These are phyloP conservation scores for Talaromyces albobiverticillius DNA, from an alignment of 2,329 filamentous ascomycete genomes.

Conservation along the genomic window DNA sequence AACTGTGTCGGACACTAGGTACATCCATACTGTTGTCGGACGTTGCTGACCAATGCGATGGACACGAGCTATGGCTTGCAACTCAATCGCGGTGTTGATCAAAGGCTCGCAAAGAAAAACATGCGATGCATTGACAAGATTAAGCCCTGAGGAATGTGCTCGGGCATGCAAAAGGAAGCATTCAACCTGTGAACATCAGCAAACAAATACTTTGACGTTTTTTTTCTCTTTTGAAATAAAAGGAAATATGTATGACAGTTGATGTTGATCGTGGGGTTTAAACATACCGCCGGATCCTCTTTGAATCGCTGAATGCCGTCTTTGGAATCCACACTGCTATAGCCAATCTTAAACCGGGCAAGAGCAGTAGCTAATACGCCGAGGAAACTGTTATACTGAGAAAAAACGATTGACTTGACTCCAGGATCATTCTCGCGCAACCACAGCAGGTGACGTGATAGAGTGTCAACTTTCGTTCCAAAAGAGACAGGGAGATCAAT, in stretches of 20 bases:
- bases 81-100: conserved; percentile 87
- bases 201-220: not conserved
- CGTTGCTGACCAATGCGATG: conserved; percentile 89
- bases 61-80: conserved; percentile 92
- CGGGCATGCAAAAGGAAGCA: conserved; percentile 88
- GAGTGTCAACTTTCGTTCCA: conserved; percentile 85
- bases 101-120: conserved; percentile 94
- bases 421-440: conserved; percentile 79
- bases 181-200: conserved; percentile 53
- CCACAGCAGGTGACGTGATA: conserved; percentile 80
- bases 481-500: conserved; percentile 73
- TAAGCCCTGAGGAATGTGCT: conserved; percentile 82
- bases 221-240: no score
- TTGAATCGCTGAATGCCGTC: conserved; percentile 75
- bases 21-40: conserved; percentile 91
- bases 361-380: conserved; percentile 70
- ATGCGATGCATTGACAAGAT: conserved; percentile 87
- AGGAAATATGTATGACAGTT: not conserved
- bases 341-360: conserved; percentile 67
- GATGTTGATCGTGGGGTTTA: not conserved
- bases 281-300: conserved; percentile 57
- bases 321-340: conserved; percentile 65
- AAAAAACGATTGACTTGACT: conserved; percentile 91
- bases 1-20: conserved; percentile 84
- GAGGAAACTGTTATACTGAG: conserved; percentile 82